Evolutionary conservation across 2,329 filamentous ascomycete species (phyloP).

Genomic region (Aspergillus sclerotialis): DNA sequence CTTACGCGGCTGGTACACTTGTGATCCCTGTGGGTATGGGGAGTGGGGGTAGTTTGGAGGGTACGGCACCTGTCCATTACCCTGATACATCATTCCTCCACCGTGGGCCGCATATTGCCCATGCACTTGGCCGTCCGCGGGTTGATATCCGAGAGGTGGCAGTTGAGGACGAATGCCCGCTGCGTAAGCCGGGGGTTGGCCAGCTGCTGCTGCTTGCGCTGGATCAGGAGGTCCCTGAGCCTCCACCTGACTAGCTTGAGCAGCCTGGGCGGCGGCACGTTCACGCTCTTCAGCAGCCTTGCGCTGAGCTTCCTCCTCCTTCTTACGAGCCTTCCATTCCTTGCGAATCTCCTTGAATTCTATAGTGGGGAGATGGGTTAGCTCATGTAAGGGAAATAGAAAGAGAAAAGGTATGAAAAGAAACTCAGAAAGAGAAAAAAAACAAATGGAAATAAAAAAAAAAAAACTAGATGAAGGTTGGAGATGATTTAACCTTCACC

Average conservation of each 20-base stretch:
- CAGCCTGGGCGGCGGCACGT: slow-evolving; percentile 56
- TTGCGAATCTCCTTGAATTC: slow-evolving; percentile 99
- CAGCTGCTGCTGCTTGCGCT: slow-evolving; percentile 30
- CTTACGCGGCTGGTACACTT: slow-evolving; percentile 46
- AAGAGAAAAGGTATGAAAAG: slow-evolving; percentile 1
- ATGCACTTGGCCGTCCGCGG: slow-evolving; percentile 47
- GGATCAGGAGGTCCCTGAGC: slow-evolving; percentile 45
- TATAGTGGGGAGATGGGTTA: slow-evolving; percentile 31
- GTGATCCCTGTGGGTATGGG: slow-evolving; percentile 43
- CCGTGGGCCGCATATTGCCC: slow-evolving; percentile 59
- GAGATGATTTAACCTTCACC: slow-evolving; percentile 37
- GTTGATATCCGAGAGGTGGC: slow-evolving; percentile 68
- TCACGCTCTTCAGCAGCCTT: slow-evolving; percentile 84
- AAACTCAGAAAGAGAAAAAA: slow-evolving; percentile 1
- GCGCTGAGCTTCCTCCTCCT: slow-evolving; percentile 87
- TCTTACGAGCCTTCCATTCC: slow-evolving; percentile 98
- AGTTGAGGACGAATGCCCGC: slow-evolving; percentile 56
- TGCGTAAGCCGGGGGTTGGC: slow-evolving; percentile 41
- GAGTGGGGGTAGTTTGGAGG: slow-evolving; percentile 44
- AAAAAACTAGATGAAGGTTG: slow-evolving; percentile 8
- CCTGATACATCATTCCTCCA: slow-evolving; percentile 41
- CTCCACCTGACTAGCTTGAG: slow-evolving; percentile 33
- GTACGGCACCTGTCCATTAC: slow-evolving; percentile 43
- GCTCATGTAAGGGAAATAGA: too few relatives aligned
- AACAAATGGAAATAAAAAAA: slow-evolving; percentile 2